Evolutionary conservation across 2,329 filamentous ascomycete species (phyloP).

Genomic region (Elsinoe batatas): DNA sequence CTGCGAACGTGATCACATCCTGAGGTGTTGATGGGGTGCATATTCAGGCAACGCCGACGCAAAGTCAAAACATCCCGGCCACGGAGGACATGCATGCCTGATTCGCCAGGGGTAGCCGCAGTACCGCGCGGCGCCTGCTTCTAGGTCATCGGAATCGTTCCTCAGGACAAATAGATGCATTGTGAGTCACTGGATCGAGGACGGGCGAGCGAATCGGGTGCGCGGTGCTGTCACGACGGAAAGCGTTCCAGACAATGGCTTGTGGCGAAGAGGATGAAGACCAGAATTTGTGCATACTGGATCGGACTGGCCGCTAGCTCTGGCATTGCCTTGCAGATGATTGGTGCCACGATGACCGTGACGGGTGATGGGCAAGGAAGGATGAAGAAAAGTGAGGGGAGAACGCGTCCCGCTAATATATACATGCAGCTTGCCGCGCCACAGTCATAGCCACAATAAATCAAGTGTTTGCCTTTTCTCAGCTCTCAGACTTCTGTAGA

Average conservation of each 20-base stretch:
- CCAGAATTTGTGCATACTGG: background rate
- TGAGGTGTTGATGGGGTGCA: background rate
- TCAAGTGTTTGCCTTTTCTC: background rate
- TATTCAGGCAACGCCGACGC: conserved; percentile 1
- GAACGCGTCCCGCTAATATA: background rate
- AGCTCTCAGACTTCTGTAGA: no score
- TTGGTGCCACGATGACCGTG: conserved; percentile 22
- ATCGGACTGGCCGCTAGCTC: conserved; percentile 12
- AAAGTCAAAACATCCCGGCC: background rate
- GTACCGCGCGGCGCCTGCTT: background rate
- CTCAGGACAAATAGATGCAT: background rate
- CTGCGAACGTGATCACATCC: background rate
- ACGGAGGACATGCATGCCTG: background rate
- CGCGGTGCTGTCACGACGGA: background rate
- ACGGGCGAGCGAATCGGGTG: conserved; percentile 13
- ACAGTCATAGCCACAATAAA: background rate
- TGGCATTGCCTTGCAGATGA: conserved; percentile 19
- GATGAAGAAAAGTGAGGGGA: background rate
- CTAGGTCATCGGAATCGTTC: background rate
- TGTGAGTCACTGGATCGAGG: conserved; percentile 10
- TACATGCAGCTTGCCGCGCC: background rate
- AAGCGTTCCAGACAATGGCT: conserved; percentile 7
- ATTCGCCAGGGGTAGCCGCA: conserved; percentile 1
- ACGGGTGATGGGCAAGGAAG: background rate
- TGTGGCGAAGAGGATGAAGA: conserved; percentile 9